These are phyloP conservation scores for Starmera quercuum DNA, from an alignment of 805 yeast species.

Conservation along the genomic window DNA sequence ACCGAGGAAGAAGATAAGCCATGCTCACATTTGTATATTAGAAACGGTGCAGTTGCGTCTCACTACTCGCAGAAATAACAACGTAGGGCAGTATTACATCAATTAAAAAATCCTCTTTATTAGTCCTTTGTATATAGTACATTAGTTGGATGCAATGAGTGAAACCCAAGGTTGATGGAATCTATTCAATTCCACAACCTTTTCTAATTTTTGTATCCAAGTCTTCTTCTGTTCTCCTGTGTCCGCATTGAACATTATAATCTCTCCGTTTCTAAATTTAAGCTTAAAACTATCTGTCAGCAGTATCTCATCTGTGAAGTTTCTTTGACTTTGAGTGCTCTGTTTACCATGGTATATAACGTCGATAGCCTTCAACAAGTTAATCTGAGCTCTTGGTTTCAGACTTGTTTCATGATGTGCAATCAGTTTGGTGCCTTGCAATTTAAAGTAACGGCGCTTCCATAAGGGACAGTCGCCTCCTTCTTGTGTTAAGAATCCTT, in stretches of 20 bases:
- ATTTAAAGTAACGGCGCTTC: conserved; percentile 66
- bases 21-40: too few species aligned
- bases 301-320: conserved; percentile 64
- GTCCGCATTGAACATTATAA: conserved; percentile 81
- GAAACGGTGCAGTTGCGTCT: too few species aligned
- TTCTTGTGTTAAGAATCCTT: conserved; percentile 78
- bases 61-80: too few species aligned
- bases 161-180: conserved; percentile 61
- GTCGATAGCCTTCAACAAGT: conserved; percentile 55
- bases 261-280: conserved; percentile 71
- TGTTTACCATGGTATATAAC: conserved; percentile 26
- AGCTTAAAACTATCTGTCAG: conserved; percentile 72
- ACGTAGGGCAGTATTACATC: too few species aligned
- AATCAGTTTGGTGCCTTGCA: conserved; percentile 62
- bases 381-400: conserved; percentile 70
- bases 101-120: too few species aligned
- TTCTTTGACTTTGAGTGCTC: conserved; percentile 32
- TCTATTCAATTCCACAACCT: conserved; percentile 45
- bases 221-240: conserved; percentile 46
- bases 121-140: too few species aligned
- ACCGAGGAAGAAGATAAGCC: conserved; percentile 7
- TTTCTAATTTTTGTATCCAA: conserved; percentile 61
- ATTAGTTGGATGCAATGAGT: too few species aligned
- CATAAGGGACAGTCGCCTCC: conserved; percentile 81
- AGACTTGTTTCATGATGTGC: conserved; percentile 69